Conservation (phyloP, 306 rosid species). For the Rosa chinensis region DNA sequence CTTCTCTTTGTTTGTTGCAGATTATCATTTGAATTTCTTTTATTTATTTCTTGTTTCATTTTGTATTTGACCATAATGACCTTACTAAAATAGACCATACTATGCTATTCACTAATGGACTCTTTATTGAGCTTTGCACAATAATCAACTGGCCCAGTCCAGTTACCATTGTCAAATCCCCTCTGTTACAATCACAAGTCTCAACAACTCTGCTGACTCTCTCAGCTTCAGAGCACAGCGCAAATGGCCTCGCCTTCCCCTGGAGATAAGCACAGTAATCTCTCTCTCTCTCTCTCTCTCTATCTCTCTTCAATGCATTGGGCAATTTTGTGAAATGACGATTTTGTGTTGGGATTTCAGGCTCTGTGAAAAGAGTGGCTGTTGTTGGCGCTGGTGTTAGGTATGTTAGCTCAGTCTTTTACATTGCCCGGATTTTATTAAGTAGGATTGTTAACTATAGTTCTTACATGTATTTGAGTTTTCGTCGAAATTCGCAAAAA, state of each 20-base stretch:
- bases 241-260: slow-evolving; percentile 52
- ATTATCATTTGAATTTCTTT: too few relatives aligned
- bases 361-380: slow-evolving; percentile 72
- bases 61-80: too few relatives aligned
- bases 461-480: background rate
- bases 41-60: too few relatives aligned
- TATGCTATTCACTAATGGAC: too few relatives aligned
- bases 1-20: too few relatives aligned
- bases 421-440: background rate
- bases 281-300: slow-evolving; percentile 14
- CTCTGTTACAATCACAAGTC: background rate
- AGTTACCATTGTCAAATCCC: background rate
- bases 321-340: background rate
- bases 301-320: background rate
- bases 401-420: slow-evolving; percentile 30
- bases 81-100: too few relatives aligned
- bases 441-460: background rate
- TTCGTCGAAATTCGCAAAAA: background rate
- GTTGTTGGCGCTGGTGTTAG: slow-evolving; percentile 94
- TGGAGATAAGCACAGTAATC: slow-evolving; percentile 40
- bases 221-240: background rate
- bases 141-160: background rate
- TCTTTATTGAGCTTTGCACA: background rate
- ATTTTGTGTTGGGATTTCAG: slow-evolving; percentile 32
- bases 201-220: background rate